Evolutionary conservation across 23 red algal species (phyloP), one percentile per base, ranked within the genome.

Genomic region (Gracilaria gracilis): DNA sequence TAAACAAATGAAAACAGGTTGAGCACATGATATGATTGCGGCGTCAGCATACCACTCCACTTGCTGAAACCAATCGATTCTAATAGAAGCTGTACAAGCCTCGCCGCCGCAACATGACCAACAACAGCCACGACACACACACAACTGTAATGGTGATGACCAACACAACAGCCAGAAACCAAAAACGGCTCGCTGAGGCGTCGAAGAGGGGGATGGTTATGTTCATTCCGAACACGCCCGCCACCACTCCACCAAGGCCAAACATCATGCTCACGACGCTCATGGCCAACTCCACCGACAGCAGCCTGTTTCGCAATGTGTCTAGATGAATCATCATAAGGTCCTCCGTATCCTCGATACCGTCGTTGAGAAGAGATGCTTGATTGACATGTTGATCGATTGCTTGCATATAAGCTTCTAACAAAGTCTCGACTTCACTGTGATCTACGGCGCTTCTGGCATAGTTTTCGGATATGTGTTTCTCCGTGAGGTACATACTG

Each of bases 221-320:
- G 57, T 97, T 97, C 95, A 97, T 97, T 15, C 95, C 95, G 4
- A 97, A 94, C 32, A 97, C 76, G 33, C 90, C 95, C 19, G 89
- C 84, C 20, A 97, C 78, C 20, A 97, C 73, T 15, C 54, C 74
- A 24, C 91, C 85, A 48, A 90, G 62, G 17, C 76, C 76, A 36
- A 93, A 87, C 28, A 67, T 91, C 51, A 93, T 82, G 54, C 79
- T 87, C 21, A 93, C 59, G 13, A 97, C 80, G 44, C 79, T 76
- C 85, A 93, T 66, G 13, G 88, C 59, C 38, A 94, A 28, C 37
- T 93, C 86, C 13, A 97, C 77, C 9, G 79, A 76, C 9, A 97
- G 80, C 35, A 97, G 62, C 35, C 84, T 44, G 37, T 97, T 97
- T 25, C 90, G 83, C 62, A 97, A 55, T 24, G 90, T 93, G 73